Conservation (phyloP, 176 grass and related monocot genomes). For the Bothriochloa decipiens region DNA sequence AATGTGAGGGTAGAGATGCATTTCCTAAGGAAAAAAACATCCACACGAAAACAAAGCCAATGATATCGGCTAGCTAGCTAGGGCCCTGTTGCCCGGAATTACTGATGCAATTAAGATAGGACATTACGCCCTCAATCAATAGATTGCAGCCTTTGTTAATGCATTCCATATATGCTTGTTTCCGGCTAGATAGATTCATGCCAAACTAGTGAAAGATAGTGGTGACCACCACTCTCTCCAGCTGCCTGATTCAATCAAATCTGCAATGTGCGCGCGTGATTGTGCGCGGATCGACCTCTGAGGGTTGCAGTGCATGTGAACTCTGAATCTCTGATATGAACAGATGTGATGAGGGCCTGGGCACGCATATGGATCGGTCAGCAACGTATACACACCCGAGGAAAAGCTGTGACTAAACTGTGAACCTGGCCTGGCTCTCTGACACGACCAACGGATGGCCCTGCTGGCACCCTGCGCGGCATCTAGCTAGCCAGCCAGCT, state of each 20-base stretch:
- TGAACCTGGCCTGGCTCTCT: slow-evolving; percentile 16
- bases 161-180: slow-evolving; percentile 38
- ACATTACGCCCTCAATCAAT: slow-evolving; percentile 22
- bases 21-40: not conserved
- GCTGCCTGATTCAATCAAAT: not conserved
- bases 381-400: slow-evolving; percentile 18
- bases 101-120: slow-evolving; percentile 23
- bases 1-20: too few relatives aligned
- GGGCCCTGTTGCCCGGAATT: not conserved
- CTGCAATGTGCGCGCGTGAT: slow-evolving; percentile 4
- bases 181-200: slow-evolving; percentile 18
- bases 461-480: slow-evolving; percentile 21
- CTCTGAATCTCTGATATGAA: not conserved
- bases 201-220: slow-evolving; percentile 39
- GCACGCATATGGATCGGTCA: slow-evolving; percentile 15
- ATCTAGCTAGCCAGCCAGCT: slow-evolving; percentile 30
- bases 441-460: slow-evolving; percentile 40
- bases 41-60: not conserved
- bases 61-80: too few relatives aligned
- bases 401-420: not conserved
- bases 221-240: slow-evolving; percentile 26
- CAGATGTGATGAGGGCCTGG: slow-evolving; percentile 33
- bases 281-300: not conserved
- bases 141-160: slow-evolving; percentile 8
- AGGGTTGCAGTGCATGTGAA: slow-evolving; percentile 47